Evolutionary conservation across 2,329 filamentous ascomycete species (phyloP), one percentile per base, ranked within the genome.

Genomic region (Epichloe scottii): DNA sequence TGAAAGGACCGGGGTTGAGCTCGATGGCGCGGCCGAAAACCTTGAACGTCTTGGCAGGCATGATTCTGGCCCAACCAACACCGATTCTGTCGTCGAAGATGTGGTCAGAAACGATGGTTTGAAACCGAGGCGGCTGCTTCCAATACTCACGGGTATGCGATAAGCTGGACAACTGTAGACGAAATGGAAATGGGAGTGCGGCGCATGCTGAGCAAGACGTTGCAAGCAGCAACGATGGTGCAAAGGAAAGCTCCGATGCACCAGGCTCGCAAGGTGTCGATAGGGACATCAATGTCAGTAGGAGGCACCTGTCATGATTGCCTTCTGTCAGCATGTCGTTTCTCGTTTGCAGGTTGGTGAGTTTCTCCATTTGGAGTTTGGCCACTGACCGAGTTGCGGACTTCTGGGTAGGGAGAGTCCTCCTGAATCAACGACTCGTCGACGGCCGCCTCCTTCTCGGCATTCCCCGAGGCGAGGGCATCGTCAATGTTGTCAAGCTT

Each of bases 201-300:
- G 42, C 74, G 73, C 37, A 73, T 56, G 14, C 62, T 64, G 38
- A 81, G 77, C 10, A 80, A 62, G 60, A 77, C 72, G 61, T 82
- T 81, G 59, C 79, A 66, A 1, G 69, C 75, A 0, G 78, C 77
- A 30, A 78, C 76, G 47, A 79, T 63, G 1, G 79, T 82, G 54
- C 78, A 77, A 51, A 81, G 70, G 40, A 82, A 2, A 50, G 78
- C 56, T 35, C 79, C 79, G 51, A 83, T 76, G 5, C 62, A 56
- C 79, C 79, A 83, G 11, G 78, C 77, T 19, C 79, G 78, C 52
- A 83, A 69, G 3, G 79, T 83, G 61, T 76, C 77, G 52, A 71
- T 68, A 6, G 75, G 71, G 4, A 76, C 59, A n/a, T 78, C 75
- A 49, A 77, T 74, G 51, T 74, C 69, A 54, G 75, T 76, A 19